Evolutionary conservation across 2,329 filamentous ascomycete species (phyloP), one percentile per base, ranked within the genome.

Genomic region (Paraconiothyrium sp.): DNA sequence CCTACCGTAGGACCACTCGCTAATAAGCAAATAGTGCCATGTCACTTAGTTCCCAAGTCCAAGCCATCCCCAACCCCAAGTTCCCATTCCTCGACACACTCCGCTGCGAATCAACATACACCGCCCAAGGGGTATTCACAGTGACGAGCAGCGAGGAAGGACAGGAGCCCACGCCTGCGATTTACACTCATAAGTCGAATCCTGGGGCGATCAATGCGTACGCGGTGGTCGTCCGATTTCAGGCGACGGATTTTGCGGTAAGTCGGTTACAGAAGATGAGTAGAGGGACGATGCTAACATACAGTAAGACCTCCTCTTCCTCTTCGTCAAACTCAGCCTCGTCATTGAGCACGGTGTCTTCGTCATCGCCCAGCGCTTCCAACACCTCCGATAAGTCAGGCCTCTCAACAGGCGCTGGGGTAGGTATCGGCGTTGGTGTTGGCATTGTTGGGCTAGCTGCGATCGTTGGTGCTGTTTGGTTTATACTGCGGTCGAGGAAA

Each of bases 141-240:
- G 7, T 30, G 44, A 58, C 57, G 20, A 37, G 34, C 24, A 30
- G 50, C n/a, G 24, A 24, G n/a, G 35, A 43, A 5, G 57, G 49
- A 1, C 32, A 43, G n/a, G 43, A 47, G 16, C 32, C 50, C 3
- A 49, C 14, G 11, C 27, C 20, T 13, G 37, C 50, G 1, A 32
- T 44, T 3, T 16, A 11, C 14, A 22, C 3, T 2, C 8, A 43
- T 20, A 20, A n/a, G 8, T 4, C 9, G 22, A 54, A n/a, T 9
- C 9, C 11, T 22, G 44, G 44, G 16, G 58, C 58, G 9, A 49
- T 60, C 3, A 50, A 55, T n/a, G 58, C 58, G 27, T 60, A 60
- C 41, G 51, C 41, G 1, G 27, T 60, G 16, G 14, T 55, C 10
- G 58, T 60, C 1, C 30, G 35, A 16, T 54, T 48, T 37, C 43